Conservation (phyloP, 306 rosid genomes). For the Vigna nakashimae region DNA sequence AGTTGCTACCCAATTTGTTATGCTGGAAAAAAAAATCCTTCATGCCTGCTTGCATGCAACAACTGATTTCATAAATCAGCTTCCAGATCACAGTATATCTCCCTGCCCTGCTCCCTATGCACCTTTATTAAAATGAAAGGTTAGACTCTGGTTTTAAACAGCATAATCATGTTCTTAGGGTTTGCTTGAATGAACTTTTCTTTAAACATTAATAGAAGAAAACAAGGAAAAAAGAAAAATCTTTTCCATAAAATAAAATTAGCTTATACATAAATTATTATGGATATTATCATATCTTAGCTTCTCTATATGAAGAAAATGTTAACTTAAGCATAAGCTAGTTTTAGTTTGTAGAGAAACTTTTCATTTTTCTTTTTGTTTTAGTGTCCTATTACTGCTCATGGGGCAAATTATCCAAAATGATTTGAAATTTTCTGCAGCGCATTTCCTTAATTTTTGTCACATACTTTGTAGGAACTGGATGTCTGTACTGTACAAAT, state of each 20-base stretch:
- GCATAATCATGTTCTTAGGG: slow-evolving; percentile 1
- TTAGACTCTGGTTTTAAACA: slow-evolving; percentile 18
- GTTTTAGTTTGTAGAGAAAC: background rate
- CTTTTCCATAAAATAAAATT: too few species aligned
- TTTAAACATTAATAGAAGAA: background rate
- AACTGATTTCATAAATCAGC: slow-evolving; percentile 63
- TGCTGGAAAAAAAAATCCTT: slow-evolving; percentile 87
- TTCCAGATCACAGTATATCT: slow-evolving; percentile 80
- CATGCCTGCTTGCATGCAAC: slow-evolving; percentile 85
- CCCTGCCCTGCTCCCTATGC: slow-evolving; percentile 94
- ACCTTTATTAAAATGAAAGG: slow-evolving; percentile 79
- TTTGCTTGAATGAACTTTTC: background rate
- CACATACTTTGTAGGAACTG: slow-evolving; percentile 38
- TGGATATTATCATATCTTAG: too few species aligned
- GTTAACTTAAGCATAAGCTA: background rate
- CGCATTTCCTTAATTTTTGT: slow-evolving; percentile 1
- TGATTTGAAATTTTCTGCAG: slow-evolving; percentile 9
- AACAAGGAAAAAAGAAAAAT: background rate
- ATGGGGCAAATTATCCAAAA: background rate
- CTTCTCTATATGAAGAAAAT: too few species aligned
- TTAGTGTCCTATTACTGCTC: too few species aligned
- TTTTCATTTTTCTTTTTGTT: too few species aligned
- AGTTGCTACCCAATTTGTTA: slow-evolving; percentile 84
- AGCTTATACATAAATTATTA: background rate
- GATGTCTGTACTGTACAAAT: slow-evolving; percentile 41